phyloP scores from a whole-genome alignment of 169 alveolate species.

The Pseudocohnilembus persalinus region DNA sequence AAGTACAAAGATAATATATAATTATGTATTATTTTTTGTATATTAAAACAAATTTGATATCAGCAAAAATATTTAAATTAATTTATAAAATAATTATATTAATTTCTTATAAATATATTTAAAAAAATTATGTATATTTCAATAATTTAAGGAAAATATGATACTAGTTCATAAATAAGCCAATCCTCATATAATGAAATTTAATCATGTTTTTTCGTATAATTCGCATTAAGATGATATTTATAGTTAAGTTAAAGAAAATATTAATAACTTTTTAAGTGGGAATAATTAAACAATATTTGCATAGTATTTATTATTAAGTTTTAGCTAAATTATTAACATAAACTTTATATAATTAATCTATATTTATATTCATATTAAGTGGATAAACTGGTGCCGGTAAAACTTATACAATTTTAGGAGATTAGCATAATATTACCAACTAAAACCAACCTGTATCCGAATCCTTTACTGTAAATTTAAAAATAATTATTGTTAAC shows the following conservation, averaged over 20 bases:
- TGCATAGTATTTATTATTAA: conserved; percentile 23
- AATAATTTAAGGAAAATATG: conserved; percentile 21
- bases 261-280: conserved; percentile 25
- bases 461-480: background rate
- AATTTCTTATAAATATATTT: background rate
- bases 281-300: conserved; percentile 47
- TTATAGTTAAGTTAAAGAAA: conserved; percentile 17
- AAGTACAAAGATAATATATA: background rate
- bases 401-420: conserved; percentile 66
- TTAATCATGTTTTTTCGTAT: conserved; percentile 24
- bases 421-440: conserved; percentile 18
- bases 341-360: background rate
- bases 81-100: too few species aligned
- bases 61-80: too few species aligned
- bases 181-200: conserved; percentile 32
- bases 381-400: conserved; percentile 82
- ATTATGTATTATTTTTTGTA: background rate
- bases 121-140: background rate
- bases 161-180: conserved; percentile 33
- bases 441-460: background rate
- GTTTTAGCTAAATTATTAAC: background rate
- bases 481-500: too few species aligned
- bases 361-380: background rate
- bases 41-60: background rate
- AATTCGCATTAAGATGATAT: conserved; percentile 28